Conservation (phyloP, 306 rosid genomes). For the Vicia faba region DNA sequence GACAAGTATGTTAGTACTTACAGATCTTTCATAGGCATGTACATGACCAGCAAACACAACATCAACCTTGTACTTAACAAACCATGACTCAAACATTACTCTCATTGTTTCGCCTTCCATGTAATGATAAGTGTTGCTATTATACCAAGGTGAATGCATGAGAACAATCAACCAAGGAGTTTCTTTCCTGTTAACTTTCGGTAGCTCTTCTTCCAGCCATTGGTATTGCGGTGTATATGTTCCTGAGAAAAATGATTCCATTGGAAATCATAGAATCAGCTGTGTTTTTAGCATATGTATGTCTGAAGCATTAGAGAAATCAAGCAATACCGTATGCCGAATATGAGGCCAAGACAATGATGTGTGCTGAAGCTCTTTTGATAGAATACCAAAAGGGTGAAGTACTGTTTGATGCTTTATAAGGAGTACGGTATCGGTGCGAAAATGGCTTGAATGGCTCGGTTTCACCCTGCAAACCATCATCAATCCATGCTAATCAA, state of each 20-base stretch:
- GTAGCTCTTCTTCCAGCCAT: constrained; percentile 76
- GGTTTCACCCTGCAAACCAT: constrained; percentile 34
- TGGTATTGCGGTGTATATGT: constrained; percentile 78
- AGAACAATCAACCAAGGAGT: constrained; percentile 91
- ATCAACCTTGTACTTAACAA: constrained; percentile 75
- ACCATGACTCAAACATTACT: constrained; percentile 73
- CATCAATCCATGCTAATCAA: constrained; percentile 3
- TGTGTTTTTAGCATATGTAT: not conserved
- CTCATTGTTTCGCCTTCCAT: constrained; percentile 97
- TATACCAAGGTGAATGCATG: constrained; percentile 75
- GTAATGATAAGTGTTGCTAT: constrained; percentile 68
- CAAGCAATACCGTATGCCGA: constrained; percentile 57
- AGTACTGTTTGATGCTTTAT: constrained; percentile 60
- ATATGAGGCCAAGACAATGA: constrained; percentile 78
- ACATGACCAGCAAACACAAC: constrained; percentile 90
- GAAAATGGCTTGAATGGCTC: constrained; percentile 19
- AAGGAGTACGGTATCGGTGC: constrained; percentile 61
- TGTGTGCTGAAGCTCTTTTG: constrained; percentile 85
- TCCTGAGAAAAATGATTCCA: constrained; percentile 40
- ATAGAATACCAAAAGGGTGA: constrained; percentile 85
- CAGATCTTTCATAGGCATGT: constrained; percentile 79
- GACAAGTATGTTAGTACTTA: not conserved
- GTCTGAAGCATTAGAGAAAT: not conserved
- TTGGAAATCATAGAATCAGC: not conserved
- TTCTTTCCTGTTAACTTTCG: constrained; percentile 67